A percentile compares a stretch with the other conserved stretches of the same genome.
Evolutionary conservation across 495 filamentous ascomycete species (phyloP).

Genomic region (Evernia prunastri): DNA sequence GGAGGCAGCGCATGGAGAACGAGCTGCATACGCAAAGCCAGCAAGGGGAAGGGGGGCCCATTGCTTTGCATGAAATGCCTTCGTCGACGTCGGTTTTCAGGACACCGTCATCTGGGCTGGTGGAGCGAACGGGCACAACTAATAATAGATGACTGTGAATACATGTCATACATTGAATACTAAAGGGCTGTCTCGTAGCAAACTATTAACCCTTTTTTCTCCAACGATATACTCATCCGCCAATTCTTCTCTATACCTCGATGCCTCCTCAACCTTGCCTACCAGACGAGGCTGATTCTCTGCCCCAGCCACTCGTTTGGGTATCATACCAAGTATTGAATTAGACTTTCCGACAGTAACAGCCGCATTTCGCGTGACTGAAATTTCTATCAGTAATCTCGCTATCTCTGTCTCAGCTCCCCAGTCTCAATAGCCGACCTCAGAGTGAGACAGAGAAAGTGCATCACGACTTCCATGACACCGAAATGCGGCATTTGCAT

Average conservation of each 20-base stretch:
- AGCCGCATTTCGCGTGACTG: neutral
- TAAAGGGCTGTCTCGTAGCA: neutral
- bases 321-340: neutral
- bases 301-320: neutral
- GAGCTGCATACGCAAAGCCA: constrained; percentile 19
- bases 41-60: constrained; percentile 18
- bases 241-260: neutral
- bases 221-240: neutral
- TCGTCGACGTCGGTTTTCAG: constrained; percentile 53
- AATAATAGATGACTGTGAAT: neutral
- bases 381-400: neutral
- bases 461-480: too few relatives aligned
- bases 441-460: too few relatives aligned
- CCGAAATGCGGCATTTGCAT: too few relatives aligned
- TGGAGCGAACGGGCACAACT: constrained; percentile 16
- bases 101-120: constrained; percentile 38
- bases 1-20: constrained; percentile 12
- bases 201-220: neutral
- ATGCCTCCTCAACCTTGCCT: neutral
- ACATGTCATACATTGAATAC: neutral
- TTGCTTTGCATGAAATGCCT: constrained; percentile 44
- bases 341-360: neutral
- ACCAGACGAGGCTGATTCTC: neutral
- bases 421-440: neutral
- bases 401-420: neutral